phyloP scores from a whole-genome alignment of 2,329 filamentous ascomycete genomes.

The Fusarium sp. region DNA sequence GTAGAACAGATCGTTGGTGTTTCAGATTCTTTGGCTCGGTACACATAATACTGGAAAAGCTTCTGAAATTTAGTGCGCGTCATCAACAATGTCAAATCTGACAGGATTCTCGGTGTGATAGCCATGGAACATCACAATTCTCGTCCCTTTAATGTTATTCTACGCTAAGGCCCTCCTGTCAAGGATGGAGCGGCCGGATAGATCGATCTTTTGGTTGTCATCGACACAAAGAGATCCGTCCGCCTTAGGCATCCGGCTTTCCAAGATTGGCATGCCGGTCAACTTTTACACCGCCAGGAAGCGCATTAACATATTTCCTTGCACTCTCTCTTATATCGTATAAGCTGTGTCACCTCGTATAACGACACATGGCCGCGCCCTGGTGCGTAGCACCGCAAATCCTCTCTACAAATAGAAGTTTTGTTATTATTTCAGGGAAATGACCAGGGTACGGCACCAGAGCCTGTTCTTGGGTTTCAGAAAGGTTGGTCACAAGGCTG shows the following conservation, averaged over 20 bases:
- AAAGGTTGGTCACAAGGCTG: neutral
- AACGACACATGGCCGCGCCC: rapidly evolving
- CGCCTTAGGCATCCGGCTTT: neutral
- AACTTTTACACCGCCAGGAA: neutral
- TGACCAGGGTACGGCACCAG: no score
- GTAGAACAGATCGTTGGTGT: no score
- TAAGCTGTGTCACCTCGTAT: neutral
- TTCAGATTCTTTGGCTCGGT: neutral
- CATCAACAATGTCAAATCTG: neutral
- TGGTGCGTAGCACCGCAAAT: neutral
- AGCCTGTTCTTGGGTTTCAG: neutral
- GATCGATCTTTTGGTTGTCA: conserved; percentile 18
- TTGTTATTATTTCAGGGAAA: neutral
- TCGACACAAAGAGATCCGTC: neutral
- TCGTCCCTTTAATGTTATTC: no score
- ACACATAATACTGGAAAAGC: no score
- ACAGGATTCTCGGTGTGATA: neutral
- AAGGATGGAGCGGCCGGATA: neutral
- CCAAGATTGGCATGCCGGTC: neutral
- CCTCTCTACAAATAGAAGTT: neutral
- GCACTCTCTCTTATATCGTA: no score
- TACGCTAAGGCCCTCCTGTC: neutral
- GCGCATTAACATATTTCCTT: neutral
- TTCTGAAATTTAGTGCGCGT: neutral
- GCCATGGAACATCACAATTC: neutral